Evolutionary conservation across 768 basidiomycete genomes (phyloP), one percentile per base, ranked within the genome.

Genomic region (Leccinum boreale): DNA sequence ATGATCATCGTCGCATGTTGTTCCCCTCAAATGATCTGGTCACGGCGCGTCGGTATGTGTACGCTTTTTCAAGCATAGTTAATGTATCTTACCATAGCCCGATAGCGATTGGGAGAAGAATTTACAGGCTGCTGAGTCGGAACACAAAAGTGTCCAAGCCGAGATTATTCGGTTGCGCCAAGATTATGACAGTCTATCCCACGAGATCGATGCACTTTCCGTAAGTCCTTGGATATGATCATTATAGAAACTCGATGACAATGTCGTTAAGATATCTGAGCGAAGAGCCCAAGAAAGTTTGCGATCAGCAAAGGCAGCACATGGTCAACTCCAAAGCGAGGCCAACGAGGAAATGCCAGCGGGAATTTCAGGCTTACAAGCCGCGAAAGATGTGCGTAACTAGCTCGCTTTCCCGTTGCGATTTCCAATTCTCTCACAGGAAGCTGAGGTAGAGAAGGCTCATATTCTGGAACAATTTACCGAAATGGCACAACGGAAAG

Each of bases 311-410:
- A 84, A 77, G 66, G 33, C 59, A 7, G 63, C 60, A 2, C 70
- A 81, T 42, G 64, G 66, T 29, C 71, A 72, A 21, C 66, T 89
- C 17, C 81, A 86, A 60, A 74, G 79, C 35, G 86, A 88, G 59
- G 78, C 80, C 12, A 88, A 87, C 56, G 86, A 89, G 19, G 87
- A 89, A 12, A 74, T 87, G 68, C 86, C 89, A 2, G 81, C 81
- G 7, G 79, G 81, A 62, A 75, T 89, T n/a, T 75, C 79, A 21
- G 81, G 79, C 14, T 73, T 89, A 14, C 75, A 86, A 58, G 76
- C 71, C 11, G 82, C 79, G 5, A 82, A 84, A 67, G 68, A 77
- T 62, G 88, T 85, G 62, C 28, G 79, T 67, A 29, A 57, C 35
- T 21, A 29, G 29, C 28, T 21, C 31, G 12, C 45, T 58, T 23